Evolutionary conservation across 306 rosid genomes (phyloP).

Genomic region (Ceratonia siliqua): DNA sequence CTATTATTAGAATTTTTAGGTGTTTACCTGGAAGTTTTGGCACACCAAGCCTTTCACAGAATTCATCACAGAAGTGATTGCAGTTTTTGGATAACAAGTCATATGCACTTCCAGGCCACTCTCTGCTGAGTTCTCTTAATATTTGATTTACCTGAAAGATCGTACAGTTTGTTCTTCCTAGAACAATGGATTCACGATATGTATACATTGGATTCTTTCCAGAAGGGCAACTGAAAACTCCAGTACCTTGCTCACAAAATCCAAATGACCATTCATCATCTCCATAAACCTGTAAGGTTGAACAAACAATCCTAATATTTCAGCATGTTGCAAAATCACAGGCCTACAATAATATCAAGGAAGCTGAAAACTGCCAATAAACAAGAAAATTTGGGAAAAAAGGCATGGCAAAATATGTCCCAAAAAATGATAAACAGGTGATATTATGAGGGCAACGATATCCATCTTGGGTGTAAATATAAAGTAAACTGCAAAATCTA

Average conservation of each 20-base stretch:
- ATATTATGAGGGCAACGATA: background rate
- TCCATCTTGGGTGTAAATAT: background rate
- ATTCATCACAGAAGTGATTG: conserved; percentile 95
- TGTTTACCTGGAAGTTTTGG: conserved; percentile 88
- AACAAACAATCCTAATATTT: conserved; percentile 30
- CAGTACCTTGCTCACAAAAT: conserved; percentile 92
- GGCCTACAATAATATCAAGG: conserved; percentile 5
- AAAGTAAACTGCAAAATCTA: background rate
- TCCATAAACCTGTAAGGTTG: conserved; percentile 66
- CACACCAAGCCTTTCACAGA: conserved; percentile 83
- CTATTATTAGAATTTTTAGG: too few species aligned
- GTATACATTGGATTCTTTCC: conserved; percentile 96
- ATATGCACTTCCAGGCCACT: conserved; percentile 89
- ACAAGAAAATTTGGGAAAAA: background rate
- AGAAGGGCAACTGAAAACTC: conserved; percentile 94
- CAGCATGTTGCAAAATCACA: background rate
- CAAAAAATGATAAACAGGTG: conserved; percentile 5
- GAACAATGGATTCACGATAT: conserved; percentile 73
- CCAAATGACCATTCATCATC: conserved; percentile 99
- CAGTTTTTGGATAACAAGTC: conserved; percentile 93
- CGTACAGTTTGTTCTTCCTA: conserved; percentile 71
- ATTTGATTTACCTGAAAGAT: conserved; percentile 79
- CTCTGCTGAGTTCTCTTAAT: conserved; percentile 92
- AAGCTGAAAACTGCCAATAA: background rate
- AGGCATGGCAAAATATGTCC: background rate